phyloP scores from a whole-genome alignment of 78 protist species.

The Speleostelium caveatum region DNA sequence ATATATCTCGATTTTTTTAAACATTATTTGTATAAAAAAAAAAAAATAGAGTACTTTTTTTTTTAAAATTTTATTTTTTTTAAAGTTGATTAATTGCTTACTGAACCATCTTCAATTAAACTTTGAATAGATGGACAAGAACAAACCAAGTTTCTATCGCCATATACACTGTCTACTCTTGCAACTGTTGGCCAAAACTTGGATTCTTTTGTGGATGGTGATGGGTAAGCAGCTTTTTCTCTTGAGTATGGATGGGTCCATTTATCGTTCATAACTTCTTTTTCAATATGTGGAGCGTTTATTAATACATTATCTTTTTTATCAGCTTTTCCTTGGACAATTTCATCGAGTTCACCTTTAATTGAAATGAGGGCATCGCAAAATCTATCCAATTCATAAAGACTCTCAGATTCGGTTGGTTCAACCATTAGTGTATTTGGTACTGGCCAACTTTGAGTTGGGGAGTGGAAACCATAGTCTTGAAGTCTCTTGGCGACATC shows the following conservation, averaged over 20 bases:
- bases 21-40: too few relatives aligned
- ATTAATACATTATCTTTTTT: conserved; percentile 87
- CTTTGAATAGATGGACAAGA: conserved; percentile 91
- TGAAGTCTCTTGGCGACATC: conserved; percentile 98
- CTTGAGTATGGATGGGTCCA: conserved; percentile 83
- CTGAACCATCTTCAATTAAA: too few relatives aligned
- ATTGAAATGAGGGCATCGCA: conserved; percentile 94
- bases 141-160: conserved; percentile 93
- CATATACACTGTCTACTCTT: conserved; percentile 92
- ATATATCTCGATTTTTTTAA: too few relatives aligned
- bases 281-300: conserved; percentile 95
- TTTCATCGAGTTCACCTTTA: conserved; percentile 93
- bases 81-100: too few relatives aligned
- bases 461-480: conserved; percentile 95
- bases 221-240: conserved; percentile 84
- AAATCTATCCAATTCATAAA: conserved; percentile 95
- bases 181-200: conserved; percentile 91
- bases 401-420: conserved; percentile 97
- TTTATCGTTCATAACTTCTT: conserved; percentile 60
- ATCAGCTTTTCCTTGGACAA: conserved; percentile 89
- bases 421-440: conserved; percentile 98
- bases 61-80: too few relatives aligned
- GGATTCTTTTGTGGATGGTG: conserved; percentile 44
- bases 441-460: conserved; percentile 96
- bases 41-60: too few relatives aligned